Conservation (phyloP, 495 filamentous ascomycete species). For the Podospora appendiculata region DNA sequence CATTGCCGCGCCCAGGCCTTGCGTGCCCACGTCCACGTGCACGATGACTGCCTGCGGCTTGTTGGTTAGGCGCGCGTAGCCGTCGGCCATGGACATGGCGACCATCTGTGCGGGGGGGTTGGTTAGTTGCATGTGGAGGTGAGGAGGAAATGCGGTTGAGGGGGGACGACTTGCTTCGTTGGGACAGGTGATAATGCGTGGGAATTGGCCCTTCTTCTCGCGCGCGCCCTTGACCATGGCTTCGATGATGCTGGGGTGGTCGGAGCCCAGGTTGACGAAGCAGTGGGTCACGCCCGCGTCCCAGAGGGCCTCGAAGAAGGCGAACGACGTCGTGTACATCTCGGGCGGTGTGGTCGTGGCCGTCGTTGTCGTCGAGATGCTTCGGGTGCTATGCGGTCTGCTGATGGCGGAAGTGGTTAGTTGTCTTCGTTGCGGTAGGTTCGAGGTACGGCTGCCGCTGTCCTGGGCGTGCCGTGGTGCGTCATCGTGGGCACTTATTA, state of each 20-base stretch:
- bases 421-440: background rate
- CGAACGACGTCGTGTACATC: slow-evolving; percentile 50
- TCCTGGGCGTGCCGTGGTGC: too few relatives aligned
- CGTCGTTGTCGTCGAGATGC: background rate
- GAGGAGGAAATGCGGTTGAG: background rate
- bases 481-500: too few relatives aligned
- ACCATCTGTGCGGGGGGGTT: slow-evolving; percentile 65
- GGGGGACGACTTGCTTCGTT: slow-evolving; percentile 75
- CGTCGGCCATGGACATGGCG: slow-evolving; percentile 93
- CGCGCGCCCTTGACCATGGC: slow-evolving; percentile 86
- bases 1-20: slow-evolving; percentile 79
- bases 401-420: background rate
- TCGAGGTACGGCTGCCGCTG: too few relatives aligned
- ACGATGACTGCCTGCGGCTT: slow-evolving; percentile 89
- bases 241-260: slow-evolving; percentile 87
- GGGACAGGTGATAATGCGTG: slow-evolving; percentile 84
- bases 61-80: slow-evolving; percentile 79
- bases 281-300: slow-evolving; percentile 82
- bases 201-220: slow-evolving; percentile 59
- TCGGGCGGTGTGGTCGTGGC: slow-evolving; percentile 6
- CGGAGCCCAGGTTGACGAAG: slow-evolving; percentile 94
- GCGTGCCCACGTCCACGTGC: slow-evolving; percentile 94
- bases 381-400: background rate
- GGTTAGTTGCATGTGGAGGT: background rate
- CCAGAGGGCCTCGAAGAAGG: slow-evolving; percentile 94